Conservation (phyloP, 768 basidiomycete species). For the Pholiota conissans region DNA sequence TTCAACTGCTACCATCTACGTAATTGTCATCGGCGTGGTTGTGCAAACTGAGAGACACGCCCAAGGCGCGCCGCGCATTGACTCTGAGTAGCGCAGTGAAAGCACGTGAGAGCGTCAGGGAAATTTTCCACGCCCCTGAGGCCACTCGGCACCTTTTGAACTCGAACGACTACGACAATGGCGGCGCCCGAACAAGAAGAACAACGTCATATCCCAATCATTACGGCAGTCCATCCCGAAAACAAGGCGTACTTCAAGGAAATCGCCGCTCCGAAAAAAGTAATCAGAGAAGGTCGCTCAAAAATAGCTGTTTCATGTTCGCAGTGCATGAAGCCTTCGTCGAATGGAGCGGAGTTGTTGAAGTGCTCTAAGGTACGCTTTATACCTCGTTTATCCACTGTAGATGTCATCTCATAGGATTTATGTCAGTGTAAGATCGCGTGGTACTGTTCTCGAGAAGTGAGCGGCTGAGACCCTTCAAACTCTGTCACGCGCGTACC, state of each 20-base stretch:
- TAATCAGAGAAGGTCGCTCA: neutral
- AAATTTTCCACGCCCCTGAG: too few species aligned
- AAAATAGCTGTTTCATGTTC: neutral
- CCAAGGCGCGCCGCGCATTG: too few species aligned
- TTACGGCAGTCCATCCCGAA: neutral
- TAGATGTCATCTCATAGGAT: too few species aligned
- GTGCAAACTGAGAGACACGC: too few species aligned
- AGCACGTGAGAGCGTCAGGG: too few species aligned
- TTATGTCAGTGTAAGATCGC: neutral
- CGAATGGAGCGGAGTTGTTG: neutral
- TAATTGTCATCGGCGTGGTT: too few species aligned
- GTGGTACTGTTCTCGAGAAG: neutral
- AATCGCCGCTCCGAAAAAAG: neutral
- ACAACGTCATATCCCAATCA: slow-evolving; percentile 12
- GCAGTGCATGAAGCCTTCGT: neutral
- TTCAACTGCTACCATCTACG: too few species aligned
- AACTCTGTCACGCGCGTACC: neutral
- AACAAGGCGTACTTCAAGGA: neutral
- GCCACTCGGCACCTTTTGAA: too few species aligned
- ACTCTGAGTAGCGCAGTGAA: too few species aligned
- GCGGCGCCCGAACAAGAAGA: too few species aligned
- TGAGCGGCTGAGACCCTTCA: neutral
- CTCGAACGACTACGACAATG: too few species aligned
- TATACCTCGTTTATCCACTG: too few species aligned
- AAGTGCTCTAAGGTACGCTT: neutral